Evolutionary conservation across 2,329 filamentous ascomycete species (phyloP), one percentile per base, ranked within the genome.

Genomic region (Neofusicoccum sp.): DNA sequence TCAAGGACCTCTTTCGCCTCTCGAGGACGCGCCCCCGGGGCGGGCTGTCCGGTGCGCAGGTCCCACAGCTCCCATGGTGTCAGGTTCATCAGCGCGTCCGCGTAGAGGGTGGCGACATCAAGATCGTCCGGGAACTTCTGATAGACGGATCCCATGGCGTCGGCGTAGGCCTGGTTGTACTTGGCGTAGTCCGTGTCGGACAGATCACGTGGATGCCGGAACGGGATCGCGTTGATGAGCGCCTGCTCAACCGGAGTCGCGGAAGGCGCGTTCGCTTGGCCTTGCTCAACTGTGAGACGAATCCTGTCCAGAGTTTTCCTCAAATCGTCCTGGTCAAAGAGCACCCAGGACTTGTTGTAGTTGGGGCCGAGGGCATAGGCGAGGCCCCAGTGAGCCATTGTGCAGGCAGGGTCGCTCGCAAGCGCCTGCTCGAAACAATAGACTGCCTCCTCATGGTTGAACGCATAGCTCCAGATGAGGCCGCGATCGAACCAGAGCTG

Each of bases 261-360:
- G 2, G 69, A 68, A 40, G 67, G 53, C 14, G 75, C 68, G 56
- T 74, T 65, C 2, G 70, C 65, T 41, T 74, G 74, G 1, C 84
- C 85, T 60, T 79, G 68, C 60, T 69, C 60, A 61, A 79, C 76
- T 0, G 82, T 81, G 12, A 70, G 61, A 59, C 80, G 76, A 4
- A 83, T 83, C 31, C 77, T 75, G 41, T 75, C 69, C 6, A 88
- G 75, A 0, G 80, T 82, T 0, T 68, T 71, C 9, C 78, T 72
- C 4, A 88, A 76, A 64, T 92, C 89, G 0, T 78, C 73, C 1
- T 80, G 73, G 58, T 89, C 87, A 65, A 92, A 91, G 26, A 85
- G 80, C 30, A 85, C 82, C 90, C 90, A 92, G 0, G 89, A 86
- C 68, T 92, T 91, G 76, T 93, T 90, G 72, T 89, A 88, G 68